A percentile compares a stretch with the other conserved stretches of the same genome.
phyloP scores from a whole-genome alignment of 2,329 filamentous ascomycete species.

The Fusarium dlaminii region DNA sequence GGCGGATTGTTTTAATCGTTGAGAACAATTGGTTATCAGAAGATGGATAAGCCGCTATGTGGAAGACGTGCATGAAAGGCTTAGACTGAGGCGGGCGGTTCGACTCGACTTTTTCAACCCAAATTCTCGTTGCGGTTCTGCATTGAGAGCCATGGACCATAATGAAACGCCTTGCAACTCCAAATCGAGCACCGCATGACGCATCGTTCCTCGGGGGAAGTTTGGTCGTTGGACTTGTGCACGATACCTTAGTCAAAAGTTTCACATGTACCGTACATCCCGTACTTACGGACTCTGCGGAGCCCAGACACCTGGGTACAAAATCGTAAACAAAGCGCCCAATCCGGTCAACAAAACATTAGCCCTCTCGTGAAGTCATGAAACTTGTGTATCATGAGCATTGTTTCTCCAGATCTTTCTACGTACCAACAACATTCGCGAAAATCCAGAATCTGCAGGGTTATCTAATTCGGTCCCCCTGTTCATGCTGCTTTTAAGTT shows the following conservation, averaged over 20 bases:
- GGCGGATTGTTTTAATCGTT: background rate
- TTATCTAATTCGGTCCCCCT: constrained; percentile 24
- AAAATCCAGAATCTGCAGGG: constrained; percentile 22
- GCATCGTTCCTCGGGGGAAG: background rate
- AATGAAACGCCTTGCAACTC: background rate
- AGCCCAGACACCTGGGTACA: background rate
- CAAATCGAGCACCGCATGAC: constrained; percentile 4
- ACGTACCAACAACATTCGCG: background rate
- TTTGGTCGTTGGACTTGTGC: background rate
- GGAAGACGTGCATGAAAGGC: constrained; percentile 29
- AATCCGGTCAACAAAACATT: background rate
- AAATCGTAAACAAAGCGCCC: background rate
- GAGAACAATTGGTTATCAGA: constrained; percentile 1
- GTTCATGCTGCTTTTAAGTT: constrained; percentile 7
- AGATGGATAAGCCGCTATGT: constrained; percentile 31
- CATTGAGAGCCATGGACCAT: background rate
- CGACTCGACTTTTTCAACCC: constrained; percentile 7
- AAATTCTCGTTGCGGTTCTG: background rate
- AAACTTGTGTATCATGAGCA: constrained; percentile 8
- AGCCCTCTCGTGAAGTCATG: background rate
- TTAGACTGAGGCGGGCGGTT: constrained; percentile 22
- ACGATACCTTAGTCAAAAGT: background rate
- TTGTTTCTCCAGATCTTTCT: background rate
- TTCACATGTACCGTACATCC: background rate
- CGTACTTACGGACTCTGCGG: background rate